Conservation (phyloP, 2,329 filamentous ascomycete species). For the Alternaria ventricosa region DNA sequence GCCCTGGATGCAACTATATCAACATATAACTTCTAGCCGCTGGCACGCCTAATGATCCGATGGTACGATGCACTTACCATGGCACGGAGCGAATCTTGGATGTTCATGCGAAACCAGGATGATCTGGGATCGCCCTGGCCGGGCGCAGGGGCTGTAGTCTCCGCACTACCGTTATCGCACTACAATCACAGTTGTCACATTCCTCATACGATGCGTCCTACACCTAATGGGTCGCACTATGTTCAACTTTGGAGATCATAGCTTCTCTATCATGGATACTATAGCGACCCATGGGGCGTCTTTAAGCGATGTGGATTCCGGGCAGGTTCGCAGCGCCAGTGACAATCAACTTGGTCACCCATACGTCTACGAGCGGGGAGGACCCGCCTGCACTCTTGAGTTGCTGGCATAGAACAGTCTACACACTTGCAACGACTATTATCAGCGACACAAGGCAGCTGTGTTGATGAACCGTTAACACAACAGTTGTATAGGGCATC, state of each 20-base stretch:
- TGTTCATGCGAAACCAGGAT: slow-evolving; percentile 1
- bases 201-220: not conserved
- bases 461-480: not conserved
- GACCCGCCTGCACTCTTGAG: not conserved
- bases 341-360: not conserved
- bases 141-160: not conserved
- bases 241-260: not conserved
- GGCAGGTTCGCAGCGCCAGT: not conserved
- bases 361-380: not conserved
- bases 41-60: not conserved
- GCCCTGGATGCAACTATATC: not conserved
- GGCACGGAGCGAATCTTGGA: not conserved
- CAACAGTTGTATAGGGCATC: not conserved
- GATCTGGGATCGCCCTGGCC: not conserved
- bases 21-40: not conserved
- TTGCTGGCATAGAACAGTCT: not conserved
- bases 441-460: not conserved
- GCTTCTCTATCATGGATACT: not conserved
- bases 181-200: not conserved
- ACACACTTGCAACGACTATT: not conserved
- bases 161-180: not conserved
- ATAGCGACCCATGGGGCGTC: not conserved
- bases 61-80: not conserved
- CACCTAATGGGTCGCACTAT: not conserved
- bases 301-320: not conserved